A percentile compares a stretch with the other conserved stretches of the same genome.
Conservation (phyloP, 148 eudicot species). For the Persicaria maculosa region DNA sequence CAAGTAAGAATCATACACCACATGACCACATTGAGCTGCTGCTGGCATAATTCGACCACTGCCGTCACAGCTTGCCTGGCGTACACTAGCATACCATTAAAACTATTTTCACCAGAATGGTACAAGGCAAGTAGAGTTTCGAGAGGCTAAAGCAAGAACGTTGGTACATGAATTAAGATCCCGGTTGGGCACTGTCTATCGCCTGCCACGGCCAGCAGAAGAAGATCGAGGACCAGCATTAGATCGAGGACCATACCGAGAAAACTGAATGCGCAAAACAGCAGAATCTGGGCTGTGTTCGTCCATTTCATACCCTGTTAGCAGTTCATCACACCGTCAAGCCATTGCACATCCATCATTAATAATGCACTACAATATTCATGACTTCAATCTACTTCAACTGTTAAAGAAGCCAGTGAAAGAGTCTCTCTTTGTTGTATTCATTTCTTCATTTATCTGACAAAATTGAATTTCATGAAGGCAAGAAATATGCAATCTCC, state of each 20-base stretch:
- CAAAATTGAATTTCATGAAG: background rate
- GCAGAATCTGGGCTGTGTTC: conserved; percentile 54
- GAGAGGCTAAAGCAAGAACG: background rate
- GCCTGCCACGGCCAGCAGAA: conserved; percentile 30
- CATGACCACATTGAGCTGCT: background rate
- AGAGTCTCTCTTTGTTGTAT: too few relatives aligned
- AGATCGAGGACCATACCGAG: conserved; percentile 57
- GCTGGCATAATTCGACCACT: background rate
- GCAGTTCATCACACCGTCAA: conserved; percentile 4
- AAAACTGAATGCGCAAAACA: conserved; percentile 57
- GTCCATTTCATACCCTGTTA: conserved; percentile 65
- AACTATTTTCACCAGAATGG: background rate
- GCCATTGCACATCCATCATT: background rate
- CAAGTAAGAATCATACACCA: background rate
- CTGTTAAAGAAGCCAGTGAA: too few relatives aligned
- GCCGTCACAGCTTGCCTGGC: background rate
- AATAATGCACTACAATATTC: background rate
- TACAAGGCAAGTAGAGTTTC: background rate
- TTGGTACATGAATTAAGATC: background rate
- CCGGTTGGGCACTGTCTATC: conserved; percentile 17
- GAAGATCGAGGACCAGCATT: background rate
- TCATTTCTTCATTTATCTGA: background rate
- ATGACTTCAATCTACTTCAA: too few relatives aligned
- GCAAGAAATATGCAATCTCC: background rate
- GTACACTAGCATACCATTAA: background rate